Evolutionary conservation across 495 filamentous ascomycete species (phyloP).

Genomic region (Polyplosphaeria fusca): DNA sequence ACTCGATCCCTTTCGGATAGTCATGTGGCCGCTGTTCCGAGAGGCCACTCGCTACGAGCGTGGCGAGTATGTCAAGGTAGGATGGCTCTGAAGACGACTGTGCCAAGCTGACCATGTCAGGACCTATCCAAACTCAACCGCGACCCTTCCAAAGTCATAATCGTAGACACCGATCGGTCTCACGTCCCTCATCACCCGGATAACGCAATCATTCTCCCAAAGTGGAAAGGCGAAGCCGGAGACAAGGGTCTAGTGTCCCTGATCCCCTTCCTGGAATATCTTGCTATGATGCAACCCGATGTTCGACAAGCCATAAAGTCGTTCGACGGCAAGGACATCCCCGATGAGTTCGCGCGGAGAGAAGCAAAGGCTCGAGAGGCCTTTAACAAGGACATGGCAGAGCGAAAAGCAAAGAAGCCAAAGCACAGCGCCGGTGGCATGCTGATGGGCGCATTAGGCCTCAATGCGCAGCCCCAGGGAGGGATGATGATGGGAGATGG

Average conservation of each 20-base stretch:
- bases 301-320: conserved; percentile 80
- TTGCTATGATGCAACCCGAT: conserved; percentile 77
- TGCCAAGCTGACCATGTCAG: conserved; percentile 44
- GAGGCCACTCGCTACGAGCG: conserved; percentile 94
- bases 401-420: conserved; percentile 62
- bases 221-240: conserved; percentile 79
- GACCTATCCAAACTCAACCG: conserved; percentile 96
- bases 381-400: conserved; percentile 72
- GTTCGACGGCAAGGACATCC: conserved; percentile 81
- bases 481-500: conserved; percentile 60
- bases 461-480: conserved; percentile 50
- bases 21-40: conserved; percentile 91
- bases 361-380: conserved; percentile 77
- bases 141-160: conserved; percentile 86
- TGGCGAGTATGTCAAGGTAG: conserved; percentile 93
- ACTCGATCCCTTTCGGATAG: conserved; percentile 91
- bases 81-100: conserved; percentile 14
- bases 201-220: conserved; percentile 86
- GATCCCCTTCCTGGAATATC: conserved; percentile 94
- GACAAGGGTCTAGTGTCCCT: conserved; percentile 82
- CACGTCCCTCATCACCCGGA: conserved; percentile 85
- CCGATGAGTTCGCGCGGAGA: conserved; percentile 81
- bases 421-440: conserved; percentile 56
- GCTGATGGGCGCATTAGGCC: conserved; percentile 67
- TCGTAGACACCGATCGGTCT: conserved; percentile 78